Percentiles rank a stretch among this genome's conserved stretches.
Conservation (phyloP, 345 rosid species). For the Eucalyptus rudis region DNA sequence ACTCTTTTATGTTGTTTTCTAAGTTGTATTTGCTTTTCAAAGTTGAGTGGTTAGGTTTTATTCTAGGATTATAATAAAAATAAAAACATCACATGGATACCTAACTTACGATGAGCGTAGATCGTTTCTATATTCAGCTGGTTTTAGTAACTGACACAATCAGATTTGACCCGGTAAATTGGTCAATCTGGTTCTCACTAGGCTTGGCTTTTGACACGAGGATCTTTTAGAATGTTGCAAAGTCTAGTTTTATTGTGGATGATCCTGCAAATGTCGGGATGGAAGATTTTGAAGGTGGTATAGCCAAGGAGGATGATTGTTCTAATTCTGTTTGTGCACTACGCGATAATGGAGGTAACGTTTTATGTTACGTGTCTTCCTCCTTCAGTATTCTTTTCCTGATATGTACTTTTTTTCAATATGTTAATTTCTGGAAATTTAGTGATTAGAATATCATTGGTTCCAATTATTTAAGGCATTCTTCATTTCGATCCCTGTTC, state of each 20-base stretch:
- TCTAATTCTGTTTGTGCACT: slow-evolving; percentile 72
- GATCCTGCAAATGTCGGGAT: slow-evolving; percentile 23
- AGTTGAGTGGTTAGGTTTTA: too few species aligned
- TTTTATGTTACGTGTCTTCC: slow-evolving; percentile 44
- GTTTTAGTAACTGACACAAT: neutral
- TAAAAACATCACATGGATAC: too few species aligned
- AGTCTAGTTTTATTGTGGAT: slow-evolving; percentile 48
- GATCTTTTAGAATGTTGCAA: slow-evolving; percentile 5
- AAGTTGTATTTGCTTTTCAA: too few species aligned
- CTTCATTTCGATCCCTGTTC: neutral
- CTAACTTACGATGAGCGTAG: neutral
- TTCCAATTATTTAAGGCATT: neutral
- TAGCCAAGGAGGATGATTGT: slow-evolving; percentile 15
- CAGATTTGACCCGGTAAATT: neutral
- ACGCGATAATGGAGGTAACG: slow-evolving; percentile 75
- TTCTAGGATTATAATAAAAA: too few species aligned
- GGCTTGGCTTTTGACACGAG: neutral
- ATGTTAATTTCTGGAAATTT: neutral
- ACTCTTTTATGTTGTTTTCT: too few species aligned
- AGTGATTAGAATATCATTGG: neutral
- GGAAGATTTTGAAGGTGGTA: slow-evolving; percentile 23
- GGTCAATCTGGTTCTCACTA: neutral
- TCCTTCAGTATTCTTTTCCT: neutral
- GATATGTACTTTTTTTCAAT: neutral
- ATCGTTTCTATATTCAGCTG: neutral